These are phyloP conservation scores for Setaria viridis DNA, from an alignment of 202 grass and related monocot genomes.

Conservation along the genomic window DNA sequence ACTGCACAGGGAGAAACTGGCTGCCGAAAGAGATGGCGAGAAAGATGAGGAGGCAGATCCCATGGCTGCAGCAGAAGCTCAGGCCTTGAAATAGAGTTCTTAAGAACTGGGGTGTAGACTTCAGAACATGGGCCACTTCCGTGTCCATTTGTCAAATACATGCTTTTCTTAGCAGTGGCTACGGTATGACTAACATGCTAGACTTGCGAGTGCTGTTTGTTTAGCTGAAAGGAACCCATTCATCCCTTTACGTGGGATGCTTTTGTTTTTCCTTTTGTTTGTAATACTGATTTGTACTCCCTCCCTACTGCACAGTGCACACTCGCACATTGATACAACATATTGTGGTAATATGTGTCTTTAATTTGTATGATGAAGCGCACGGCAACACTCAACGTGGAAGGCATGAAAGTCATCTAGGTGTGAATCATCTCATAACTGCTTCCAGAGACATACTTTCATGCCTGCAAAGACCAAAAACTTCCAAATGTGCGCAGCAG, in stretches of 20 bases:
- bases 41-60: constrained; percentile 88
- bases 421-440: no score
- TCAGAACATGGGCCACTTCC: constrained; percentile 19
- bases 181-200: background rate
- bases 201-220: constrained; percentile 8
- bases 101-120: constrained; percentile 12
- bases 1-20: constrained; percentile 77
- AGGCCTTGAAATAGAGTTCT: constrained; percentile 64
- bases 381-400: no score
- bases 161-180: background rate
- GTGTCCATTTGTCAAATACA: constrained; percentile 31
- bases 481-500: no score
- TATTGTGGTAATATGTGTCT: background rate
- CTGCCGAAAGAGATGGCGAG: constrained; percentile 73
- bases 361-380: background rate
- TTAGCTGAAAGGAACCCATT: background rate
- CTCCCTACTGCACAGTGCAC: background rate
- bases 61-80: constrained; percentile 72
- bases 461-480: no score
- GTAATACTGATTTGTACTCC: background rate
- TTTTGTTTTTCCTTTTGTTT: background rate
- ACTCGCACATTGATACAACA: background rate
- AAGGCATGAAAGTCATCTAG: no score
- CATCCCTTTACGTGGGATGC: background rate
- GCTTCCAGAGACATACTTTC: no score